phyloP scores from a whole-genome alignment of 2,329 filamentous ascomycete species.

The Colletotrichum ledebouriae region DNA sequence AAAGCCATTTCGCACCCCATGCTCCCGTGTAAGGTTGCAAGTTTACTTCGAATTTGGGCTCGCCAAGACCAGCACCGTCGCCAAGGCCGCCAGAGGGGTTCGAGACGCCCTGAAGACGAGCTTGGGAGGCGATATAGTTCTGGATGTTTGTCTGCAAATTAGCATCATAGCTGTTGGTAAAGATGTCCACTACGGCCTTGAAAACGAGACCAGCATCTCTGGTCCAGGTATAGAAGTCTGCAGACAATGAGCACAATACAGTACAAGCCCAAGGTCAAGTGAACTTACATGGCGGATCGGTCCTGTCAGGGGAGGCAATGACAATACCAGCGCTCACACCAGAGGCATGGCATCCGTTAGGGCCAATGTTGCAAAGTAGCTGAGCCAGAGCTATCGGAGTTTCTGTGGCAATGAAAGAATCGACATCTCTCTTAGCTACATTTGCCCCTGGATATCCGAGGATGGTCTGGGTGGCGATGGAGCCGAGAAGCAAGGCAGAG shows the following conservation, averaged over 20 bases:
- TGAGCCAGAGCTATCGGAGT: constrained; percentile 64
- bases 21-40: constrained; percentile 72
- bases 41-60: constrained; percentile 80
- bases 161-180: constrained; percentile 69
- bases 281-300: constrained; percentile 67
- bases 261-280: too few relatives aligned
- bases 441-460: constrained; percentile 60
- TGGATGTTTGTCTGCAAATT: constrained; percentile 72
- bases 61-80: constrained; percentile 71
- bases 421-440: constrained; percentile 62
- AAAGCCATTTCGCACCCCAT: constrained; percentile 66
- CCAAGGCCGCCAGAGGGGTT: constrained; percentile 76
- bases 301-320: constrained; percentile 68
- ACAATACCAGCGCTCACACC: constrained; percentile 66
- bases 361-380: constrained; percentile 72
- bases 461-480: constrained; percentile 64
- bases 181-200: constrained; percentile 77
- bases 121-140: constrained; percentile 77
- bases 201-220: constrained; percentile 79
- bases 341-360: constrained; percentile 62
- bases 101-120: constrained; percentile 73
- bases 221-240: constrained; percentile 86
- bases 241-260: background rate
- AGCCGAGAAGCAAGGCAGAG: constrained; percentile 64
- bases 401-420: constrained; percentile 66